Evolutionary conservation across 306 rosid genomes (phyloP).

Genomic region (Cicer pinnatifidum): DNA sequence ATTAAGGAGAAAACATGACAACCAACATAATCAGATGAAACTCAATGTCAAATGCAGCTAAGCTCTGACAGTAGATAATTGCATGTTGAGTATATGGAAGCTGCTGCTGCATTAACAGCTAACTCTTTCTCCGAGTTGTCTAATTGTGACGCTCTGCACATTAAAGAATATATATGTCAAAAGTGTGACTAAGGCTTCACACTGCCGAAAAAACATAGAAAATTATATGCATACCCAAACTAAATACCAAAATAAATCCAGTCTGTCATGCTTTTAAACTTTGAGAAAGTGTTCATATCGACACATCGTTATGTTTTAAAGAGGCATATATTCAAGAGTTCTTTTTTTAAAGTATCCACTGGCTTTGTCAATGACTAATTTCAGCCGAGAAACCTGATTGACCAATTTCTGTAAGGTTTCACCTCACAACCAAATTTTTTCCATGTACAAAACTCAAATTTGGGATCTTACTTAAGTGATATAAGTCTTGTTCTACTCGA

Average conservation of each 20-base stretch:
- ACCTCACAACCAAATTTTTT: too few species aligned
- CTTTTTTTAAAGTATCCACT: too few species aligned
- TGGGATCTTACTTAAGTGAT: too few species aligned
- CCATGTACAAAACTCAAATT: too few species aligned
- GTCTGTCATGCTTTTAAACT: neutral
- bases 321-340: neutral
- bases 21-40: constrained; percentile 32
- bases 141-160: constrained; percentile 53
- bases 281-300: neutral
- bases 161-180: constrained; percentile 3
- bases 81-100: constrained; percentile 94
- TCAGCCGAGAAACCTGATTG: too few species aligned
- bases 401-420: too few species aligned
- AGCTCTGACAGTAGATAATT: constrained; percentile 68
- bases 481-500: too few species aligned
- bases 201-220: neutral
- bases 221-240: neutral
- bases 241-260: neutral
- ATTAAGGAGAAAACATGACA: neutral
- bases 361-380: too few species aligned
- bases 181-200: neutral
- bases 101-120: constrained; percentile 93
- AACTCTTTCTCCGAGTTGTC: constrained; percentile 72
- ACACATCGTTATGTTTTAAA: neutral
- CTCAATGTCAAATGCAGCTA: constrained; percentile 49